Conservation (phyloP, 805 yeast species). For the Candida fluviatilis region DNA sequence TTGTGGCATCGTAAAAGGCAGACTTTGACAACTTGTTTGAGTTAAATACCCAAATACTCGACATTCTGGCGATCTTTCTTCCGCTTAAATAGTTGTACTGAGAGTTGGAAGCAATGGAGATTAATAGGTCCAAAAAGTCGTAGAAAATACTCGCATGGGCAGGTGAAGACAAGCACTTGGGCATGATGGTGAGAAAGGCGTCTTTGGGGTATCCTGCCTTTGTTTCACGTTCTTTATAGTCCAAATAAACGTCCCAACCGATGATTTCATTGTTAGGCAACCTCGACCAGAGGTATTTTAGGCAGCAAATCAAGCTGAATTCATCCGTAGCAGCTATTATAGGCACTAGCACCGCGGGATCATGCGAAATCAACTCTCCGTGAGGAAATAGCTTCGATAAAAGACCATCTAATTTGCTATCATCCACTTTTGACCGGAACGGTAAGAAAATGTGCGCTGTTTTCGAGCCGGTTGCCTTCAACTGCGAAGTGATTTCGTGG, state of each 20-base stretch:
- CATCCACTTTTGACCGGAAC: conserved; percentile 66
- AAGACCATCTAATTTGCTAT: conserved; percentile 53
- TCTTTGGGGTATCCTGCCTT: conserved; percentile 63
- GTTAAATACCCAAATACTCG: conserved; percentile 86
- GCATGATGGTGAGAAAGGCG: conserved; percentile 80
- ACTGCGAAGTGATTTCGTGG: conserved; percentile 66
- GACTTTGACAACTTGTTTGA: conserved; percentile 26
- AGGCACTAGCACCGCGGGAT: conserved; percentile 35
- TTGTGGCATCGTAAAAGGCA: conserved; percentile 37
- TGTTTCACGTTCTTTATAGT: conserved; percentile 61
- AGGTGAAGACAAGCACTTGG: conserved; percentile 75
- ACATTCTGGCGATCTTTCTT: conserved; percentile 72
- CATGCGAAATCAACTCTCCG: conserved; percentile 41
- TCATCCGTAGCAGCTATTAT: conserved; percentile 52
- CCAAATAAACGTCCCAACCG: conserved; percentile 80
- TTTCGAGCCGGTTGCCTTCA: conserved; percentile 64
- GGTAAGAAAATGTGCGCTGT: conserved; percentile 76
- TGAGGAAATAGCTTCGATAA: conserved; percentile 55
- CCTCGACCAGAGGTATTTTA: conserved; percentile 86
- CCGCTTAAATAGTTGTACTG: conserved; percentile 76
- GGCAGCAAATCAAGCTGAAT: conserved; percentile 64
- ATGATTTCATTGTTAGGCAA: conserved; percentile 74
- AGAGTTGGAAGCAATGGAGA: conserved; percentile 73
- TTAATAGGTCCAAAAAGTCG: conserved; percentile 78
- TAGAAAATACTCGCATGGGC: conserved; percentile 88